Percentiles rank a stretch among this genome's conserved stretches.
These are phyloP conservation scores for Venturia effusa DNA, from an alignment of 2,329 filamentous ascomycete genomes.

Conservation along the genomic window DNA sequence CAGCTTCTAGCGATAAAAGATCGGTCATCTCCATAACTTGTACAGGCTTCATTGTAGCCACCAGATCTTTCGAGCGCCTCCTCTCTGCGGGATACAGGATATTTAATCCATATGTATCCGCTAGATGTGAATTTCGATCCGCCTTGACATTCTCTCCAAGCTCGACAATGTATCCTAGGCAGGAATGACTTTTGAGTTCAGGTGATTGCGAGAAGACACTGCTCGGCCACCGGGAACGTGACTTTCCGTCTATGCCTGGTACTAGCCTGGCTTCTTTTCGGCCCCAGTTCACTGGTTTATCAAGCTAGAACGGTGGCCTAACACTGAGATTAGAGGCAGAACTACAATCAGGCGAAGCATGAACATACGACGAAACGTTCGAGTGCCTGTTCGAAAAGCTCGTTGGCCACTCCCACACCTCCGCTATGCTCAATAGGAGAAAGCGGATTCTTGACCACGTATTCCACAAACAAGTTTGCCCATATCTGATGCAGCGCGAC, in stretches of 20 bases:
- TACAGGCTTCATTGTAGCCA: background rate
- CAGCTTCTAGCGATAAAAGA: background rate
- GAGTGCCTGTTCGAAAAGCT: slow-evolving; percentile 54
- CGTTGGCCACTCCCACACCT: slow-evolving; percentile 52
- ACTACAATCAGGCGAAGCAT: too few species aligned
- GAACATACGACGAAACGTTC: slow-evolving; percentile 56
- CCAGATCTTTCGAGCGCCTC: background rate
- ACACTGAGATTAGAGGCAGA: background rate
- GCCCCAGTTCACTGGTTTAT: background rate
- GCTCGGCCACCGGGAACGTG: background rate
- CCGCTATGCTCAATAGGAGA: slow-evolving; percentile 50
- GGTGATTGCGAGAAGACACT: background rate
- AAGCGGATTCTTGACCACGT: slow-evolving; percentile 57
- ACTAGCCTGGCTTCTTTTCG: background rate
- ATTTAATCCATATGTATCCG: too few species aligned
- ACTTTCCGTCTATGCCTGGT: background rate
- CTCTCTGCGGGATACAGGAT: background rate
- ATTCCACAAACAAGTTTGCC: slow-evolving; percentile 96
- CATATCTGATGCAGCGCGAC: slow-evolving; percentile 97
- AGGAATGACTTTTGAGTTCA: background rate
- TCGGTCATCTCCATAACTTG: background rate
- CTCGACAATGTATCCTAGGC: background rate
- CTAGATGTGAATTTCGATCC: too few species aligned
- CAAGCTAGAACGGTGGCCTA: slow-evolving; percentile 7
- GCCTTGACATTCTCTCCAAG: background rate